Conservation (phyloP, 176 grass and related monocot genomes). For the Zizania latifolia region DNA sequence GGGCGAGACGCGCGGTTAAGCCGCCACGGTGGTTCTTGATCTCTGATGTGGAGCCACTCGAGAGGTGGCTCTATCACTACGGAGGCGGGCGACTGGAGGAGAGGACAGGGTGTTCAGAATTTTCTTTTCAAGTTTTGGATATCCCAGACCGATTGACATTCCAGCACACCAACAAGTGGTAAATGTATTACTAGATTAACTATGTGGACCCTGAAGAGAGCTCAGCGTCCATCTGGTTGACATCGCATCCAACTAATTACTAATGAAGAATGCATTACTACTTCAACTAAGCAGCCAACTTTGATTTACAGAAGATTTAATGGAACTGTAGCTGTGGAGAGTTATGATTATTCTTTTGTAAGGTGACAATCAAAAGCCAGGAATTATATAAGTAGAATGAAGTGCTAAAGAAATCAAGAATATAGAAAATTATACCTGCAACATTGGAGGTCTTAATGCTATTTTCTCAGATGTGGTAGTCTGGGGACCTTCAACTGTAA, state of each 20-base stretch:
- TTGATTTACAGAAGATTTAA: slow-evolving; percentile 9
- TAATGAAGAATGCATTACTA: background rate
- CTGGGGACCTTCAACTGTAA: slow-evolving; percentile 77
- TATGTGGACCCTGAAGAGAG: background rate
- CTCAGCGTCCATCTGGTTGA: background rate
- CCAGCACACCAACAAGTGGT: background rate
- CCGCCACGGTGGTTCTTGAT: too few species aligned
- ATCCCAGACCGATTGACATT: background rate
- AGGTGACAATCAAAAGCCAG: background rate
- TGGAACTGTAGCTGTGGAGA: background rate
- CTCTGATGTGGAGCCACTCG: too few species aligned
- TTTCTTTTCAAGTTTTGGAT: too few species aligned
- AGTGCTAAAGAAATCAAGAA: slow-evolving; percentile 9
- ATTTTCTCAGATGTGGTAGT: slow-evolving; percentile 62
- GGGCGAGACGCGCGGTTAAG: too few species aligned
- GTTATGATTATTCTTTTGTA: background rate
- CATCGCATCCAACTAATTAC: background rate
- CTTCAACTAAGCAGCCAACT: background rate
- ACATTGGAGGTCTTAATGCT: slow-evolving; percentile 83
- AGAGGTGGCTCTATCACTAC: too few species aligned
- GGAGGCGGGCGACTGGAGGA: too few species aligned
- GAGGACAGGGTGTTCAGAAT: too few species aligned
- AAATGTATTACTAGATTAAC: background rate
- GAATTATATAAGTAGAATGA: slow-evolving; percentile 4
- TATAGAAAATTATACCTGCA: slow-evolving; percentile 58